Base-by-base conservation (phyloP, 768 basidiomycete genomes). In the Multifurca ochricompacta region DNA sequence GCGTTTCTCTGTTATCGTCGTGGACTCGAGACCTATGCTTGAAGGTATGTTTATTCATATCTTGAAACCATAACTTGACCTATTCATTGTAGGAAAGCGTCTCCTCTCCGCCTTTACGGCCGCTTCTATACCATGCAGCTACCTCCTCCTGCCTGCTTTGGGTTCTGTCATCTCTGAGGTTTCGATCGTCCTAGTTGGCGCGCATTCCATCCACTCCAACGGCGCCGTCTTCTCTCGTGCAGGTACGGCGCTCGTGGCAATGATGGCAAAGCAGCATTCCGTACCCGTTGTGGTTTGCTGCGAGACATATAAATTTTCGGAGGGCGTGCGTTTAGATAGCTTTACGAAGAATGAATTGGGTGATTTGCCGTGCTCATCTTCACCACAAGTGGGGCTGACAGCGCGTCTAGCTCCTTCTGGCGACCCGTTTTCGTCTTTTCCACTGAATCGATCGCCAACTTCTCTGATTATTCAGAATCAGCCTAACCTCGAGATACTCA, bases 261-360 rank as follows among this genome's bases (percentile, higher is more conserved):
- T 98, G 94, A 83, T 97, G 77, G 90, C 91, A 1, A 91, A 90
- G 68, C 81, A 82, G 43, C 80, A 86, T 63, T 84, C 83, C 21
- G 87, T 97, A 0, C 95, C 96, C 4, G 93, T 98, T 6, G 81
- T 99, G 32, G 92, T 96, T 23, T 97, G 93, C 60, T 96, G 94
- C 63, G 96, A 98, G 71, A 99, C 96, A 4, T 98, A 98, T 73
- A 99, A 99, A 69, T 98, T 94, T 64, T 88, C 89, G 16, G 95
- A 98, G 62, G 82, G 82, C 31, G 85, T 98, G 27, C 85, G 89
- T 68, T 74, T 98, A 51, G 96, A 99, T 68, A 87, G 87, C 18
- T 93, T 99, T 62, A 91, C 88, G 40, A 92, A 90, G 69, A 99
- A 99, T 64, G 96, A 99, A 70, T 74, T 97, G 36, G 96, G 95